Conservation (phyloP, 2,329 filamentous ascomycete genomes). For the Pseudohalonectria lignicola region DNA sequence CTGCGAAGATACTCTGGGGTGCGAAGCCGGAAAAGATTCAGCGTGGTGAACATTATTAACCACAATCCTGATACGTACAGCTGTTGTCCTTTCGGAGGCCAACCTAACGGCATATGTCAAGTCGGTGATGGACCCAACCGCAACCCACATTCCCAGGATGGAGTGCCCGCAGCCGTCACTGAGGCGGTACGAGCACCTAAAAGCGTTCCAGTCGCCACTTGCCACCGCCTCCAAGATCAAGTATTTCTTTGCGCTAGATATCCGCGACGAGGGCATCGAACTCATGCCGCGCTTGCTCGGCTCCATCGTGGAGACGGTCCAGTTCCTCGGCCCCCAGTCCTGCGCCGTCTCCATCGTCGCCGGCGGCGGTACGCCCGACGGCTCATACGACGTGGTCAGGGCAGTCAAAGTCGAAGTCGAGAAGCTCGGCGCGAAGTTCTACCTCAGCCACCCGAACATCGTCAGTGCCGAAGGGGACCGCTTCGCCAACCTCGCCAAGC, state of each 20-base stretch:
- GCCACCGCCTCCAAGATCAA: conserved; percentile 2
- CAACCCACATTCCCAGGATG: conserved; percentile 6
- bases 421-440: conserved; percentile 25
- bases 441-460: conserved; percentile 26
- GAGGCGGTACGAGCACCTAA: conserved; percentile 7
- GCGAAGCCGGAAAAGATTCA: too few relatives aligned
- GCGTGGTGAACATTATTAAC: too few relatives aligned
- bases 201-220: background rate
- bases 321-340: conserved; percentile 35
- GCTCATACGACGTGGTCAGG: conserved; percentile 37
- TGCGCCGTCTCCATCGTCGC: conserved; percentile 46
- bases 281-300: conserved; percentile 40
- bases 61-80: too few relatives aligned
- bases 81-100: too few relatives aligned
- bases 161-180: conserved; percentile 4
- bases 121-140: conserved; percentile 8
- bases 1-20: too few relatives aligned
- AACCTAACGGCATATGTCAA: conserved; percentile 8
- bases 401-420: conserved; percentile 27
- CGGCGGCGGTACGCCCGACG: conserved; percentile 42
- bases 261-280: conserved; percentile 26
- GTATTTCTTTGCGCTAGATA: conserved; percentile 43
- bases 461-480: conserved; percentile 29
- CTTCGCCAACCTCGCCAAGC: conserved; percentile 32
- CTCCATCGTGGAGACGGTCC: conserved; percentile 35